These are phyloP conservation scores for Metarhizium anisopliae DNA, from an alignment of 2,329 filamentous ascomycete genomes.

Conservation along the genomic window DNA sequence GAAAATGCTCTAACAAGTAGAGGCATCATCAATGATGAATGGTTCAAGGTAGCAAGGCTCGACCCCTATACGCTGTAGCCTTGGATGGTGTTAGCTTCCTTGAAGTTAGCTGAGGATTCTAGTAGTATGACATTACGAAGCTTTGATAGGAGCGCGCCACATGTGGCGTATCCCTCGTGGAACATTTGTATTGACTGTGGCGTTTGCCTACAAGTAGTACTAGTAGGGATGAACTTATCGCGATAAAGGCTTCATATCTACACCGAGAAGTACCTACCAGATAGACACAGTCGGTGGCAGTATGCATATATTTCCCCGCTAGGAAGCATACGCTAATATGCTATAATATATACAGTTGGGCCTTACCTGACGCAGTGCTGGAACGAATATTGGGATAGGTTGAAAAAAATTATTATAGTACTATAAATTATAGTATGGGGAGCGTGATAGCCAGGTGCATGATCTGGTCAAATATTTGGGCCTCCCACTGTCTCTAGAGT, in stretches of 20 bases:
- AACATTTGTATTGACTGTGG: background rate
- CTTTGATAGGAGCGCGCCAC: conserved; percentile 1
- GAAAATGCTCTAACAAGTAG: conserved; percentile 4
- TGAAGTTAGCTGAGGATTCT: too few relatives aligned
- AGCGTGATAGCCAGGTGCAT: too few relatives aligned
- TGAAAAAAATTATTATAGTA: too few relatives aligned
- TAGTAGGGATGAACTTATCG: background rate
- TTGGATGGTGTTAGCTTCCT: background rate
- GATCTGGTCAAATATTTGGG: too few relatives aligned
- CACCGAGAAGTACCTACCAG: too few relatives aligned
- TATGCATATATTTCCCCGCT: background rate
- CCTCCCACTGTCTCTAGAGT: too few relatives aligned
- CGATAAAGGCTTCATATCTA: background rate
- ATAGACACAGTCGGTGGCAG: too few relatives aligned
- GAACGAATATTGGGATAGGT: too few relatives aligned
- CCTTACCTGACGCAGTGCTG: too few relatives aligned
- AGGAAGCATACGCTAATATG: background rate
- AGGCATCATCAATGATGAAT: conserved; percentile 5
- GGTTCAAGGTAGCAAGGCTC: background rate
- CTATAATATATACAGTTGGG: too few relatives aligned
- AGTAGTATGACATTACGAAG: too few relatives aligned
- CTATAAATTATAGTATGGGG: too few relatives aligned
- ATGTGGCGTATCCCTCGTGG: background rate
- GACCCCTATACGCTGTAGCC: background rate
- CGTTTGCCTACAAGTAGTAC: background rate